Evolutionary conservation across 1,139 yeast genomes (phyloP).

Genomic region (Chernovozyma sophiae-reginae): DNA sequence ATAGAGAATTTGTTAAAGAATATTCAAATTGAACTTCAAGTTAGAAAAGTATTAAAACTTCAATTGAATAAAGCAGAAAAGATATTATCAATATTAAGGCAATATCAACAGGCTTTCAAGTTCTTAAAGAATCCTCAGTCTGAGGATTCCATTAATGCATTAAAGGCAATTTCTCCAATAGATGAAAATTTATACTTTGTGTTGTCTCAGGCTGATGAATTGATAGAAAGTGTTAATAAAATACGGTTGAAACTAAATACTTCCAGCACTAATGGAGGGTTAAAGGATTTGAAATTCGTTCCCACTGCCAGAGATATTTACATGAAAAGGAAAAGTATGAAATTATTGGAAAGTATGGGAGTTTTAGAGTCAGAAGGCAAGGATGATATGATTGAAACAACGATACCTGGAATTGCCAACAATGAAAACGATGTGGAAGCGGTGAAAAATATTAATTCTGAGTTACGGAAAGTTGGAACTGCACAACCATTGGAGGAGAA

Average conservation of each 20-base stretch:
- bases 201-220: constrained; percentile 36
- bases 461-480: not conserved
- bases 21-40: constrained; percentile 41
- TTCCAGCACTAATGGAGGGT: constrained; percentile 10
- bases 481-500: too few relatives aligned
- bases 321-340: constrained; percentile 23
- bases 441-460: constrained; percentile 1
- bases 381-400: not conserved
- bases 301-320: constrained; percentile 28
- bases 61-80: constrained; percentile 37
- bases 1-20: constrained; percentile 36
- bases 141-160: constrained; percentile 23
- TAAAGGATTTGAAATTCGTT: constrained; percentile 14
- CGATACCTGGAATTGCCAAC: not conserved
- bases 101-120: constrained; percentile 27
- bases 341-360: constrained; percentile 21
- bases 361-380: constrained; percentile 10
- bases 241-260: constrained; percentile 30
- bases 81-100: constrained; percentile 27
- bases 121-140: constrained; percentile 22
- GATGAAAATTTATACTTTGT: constrained; percentile 50
- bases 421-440: not conserved
- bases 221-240: constrained; percentile 33
- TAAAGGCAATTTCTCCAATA: constrained; percentile 46
- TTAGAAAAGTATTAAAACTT: constrained; percentile 39